phyloP scores from a whole-genome alignment of 345 rosid species.

The Alliaria petiolata region DNA sequence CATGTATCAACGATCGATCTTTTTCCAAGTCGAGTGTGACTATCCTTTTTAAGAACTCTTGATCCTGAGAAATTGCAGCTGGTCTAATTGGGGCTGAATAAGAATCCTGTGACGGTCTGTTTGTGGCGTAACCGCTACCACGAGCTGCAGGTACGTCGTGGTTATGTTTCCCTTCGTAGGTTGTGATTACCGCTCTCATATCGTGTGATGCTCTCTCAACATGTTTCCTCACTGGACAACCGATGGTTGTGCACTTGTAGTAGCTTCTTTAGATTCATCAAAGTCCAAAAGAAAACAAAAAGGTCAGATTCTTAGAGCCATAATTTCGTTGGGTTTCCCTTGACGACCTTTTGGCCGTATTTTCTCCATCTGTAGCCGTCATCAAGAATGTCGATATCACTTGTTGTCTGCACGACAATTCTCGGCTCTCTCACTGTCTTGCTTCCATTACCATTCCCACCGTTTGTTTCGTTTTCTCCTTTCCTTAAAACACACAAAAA shows the following conservation, averaged over 20 bases:
- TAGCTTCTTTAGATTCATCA: constrained; percentile 66
- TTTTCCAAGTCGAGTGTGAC: constrained; percentile 34
- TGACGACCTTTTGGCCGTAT: constrained; percentile 96
- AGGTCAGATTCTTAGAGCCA: background rate
- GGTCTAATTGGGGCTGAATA: constrained; percentile 60
- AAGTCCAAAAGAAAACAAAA: background rate
- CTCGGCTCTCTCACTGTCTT: constrained; percentile 86
- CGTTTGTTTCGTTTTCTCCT: constrained; percentile 61
- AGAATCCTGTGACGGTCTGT: constrained; percentile 37
- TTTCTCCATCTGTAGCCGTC: constrained; percentile 99
- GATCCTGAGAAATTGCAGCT: constrained; percentile 53
- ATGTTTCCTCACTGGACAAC: constrained; percentile 89
- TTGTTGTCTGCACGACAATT: constrained; percentile 89
- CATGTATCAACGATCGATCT: too few species aligned
- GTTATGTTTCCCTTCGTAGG: constrained; percentile 96
- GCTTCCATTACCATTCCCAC: constrained; percentile 57
- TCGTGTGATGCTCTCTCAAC: constrained; percentile 93
- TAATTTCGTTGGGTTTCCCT: constrained; percentile 78
- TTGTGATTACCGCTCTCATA: constrained; percentile 77
- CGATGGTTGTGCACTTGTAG: constrained; percentile 85
- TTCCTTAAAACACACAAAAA: constrained; percentile 47
- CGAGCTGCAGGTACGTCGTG: constrained; percentile 93
- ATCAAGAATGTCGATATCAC: constrained; percentile 94
- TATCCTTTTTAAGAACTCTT: constrained; percentile 56
- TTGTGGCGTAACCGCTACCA: constrained; percentile 61